Evolutionary conservation across 2,329 filamentous ascomycete genomes (phyloP), one percentile per base, ranked within the genome.

Genomic region (Trichophaea hybrida): DNA sequence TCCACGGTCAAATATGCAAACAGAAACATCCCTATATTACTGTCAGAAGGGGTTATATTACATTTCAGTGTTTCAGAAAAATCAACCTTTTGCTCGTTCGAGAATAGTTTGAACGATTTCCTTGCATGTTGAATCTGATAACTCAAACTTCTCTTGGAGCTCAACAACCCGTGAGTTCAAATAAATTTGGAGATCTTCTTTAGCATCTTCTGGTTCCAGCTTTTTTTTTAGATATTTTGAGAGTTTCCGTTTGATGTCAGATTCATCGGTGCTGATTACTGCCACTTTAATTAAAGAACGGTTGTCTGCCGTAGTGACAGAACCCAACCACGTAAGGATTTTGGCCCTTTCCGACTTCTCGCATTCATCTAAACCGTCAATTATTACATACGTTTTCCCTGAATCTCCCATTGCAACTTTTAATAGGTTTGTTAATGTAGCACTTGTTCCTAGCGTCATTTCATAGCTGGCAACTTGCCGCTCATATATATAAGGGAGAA

Each of bases 321-420:
- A 58, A n/a, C 58, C 62, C 33, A 74, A 67, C 56, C 70, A 73
- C 0, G 61, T 6, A 0, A 71, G 43, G 0, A 73, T 65, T n/a
- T 67, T 63, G 31, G 65, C 67, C 7, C 69, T 60, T 12, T 75
- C 70, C 0, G 55, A 33, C 3, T 53, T n/a, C 1, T 69, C 60
- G 55, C 73, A 74, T 59, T 76, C 74, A 53, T 76, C 74, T 12
- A 76, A 61, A 0, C 75, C 75, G 61, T 77, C 75, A n/a, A 77
- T 67, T 5, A 77, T 61, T 37, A 76, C 69, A 62, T 72, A 74
- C 7, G 71, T 65, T 1, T 65, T 66, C 7, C 59, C 35, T 38
- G 59, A 66, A 33, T 62, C 64, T 1, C 72, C 66, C 10, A 70
- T 68, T 17, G 71, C 70, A 0, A 69, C 57, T 1, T 69, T 65